phyloP scores from a whole-genome alignment of 2,329 filamentous ascomycete genomes.

The Paraconiothyrium brasiliense region DNA sequence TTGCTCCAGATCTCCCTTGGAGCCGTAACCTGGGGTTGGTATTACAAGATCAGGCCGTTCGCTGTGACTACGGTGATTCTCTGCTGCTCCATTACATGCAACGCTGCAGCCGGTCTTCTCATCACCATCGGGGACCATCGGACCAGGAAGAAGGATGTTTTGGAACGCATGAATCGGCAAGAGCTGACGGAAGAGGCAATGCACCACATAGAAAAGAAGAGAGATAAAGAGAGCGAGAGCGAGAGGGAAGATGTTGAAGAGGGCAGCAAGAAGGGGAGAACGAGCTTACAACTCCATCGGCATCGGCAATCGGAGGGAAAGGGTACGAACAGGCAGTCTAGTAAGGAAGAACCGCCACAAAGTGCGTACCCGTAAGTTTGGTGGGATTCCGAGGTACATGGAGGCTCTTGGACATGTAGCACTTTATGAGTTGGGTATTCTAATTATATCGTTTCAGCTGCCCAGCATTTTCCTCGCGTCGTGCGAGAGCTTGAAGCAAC shows the following conservation, averaged over 20 bases:
- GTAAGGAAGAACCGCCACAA: slow-evolving; percentile 22
- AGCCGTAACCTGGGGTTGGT: slow-evolving; percentile 79
- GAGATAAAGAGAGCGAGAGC: slow-evolving; percentile 49
- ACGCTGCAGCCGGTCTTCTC: slow-evolving; percentile 78
- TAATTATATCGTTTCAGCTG: slow-evolving; percentile 7
- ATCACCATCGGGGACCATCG: slow-evolving; percentile 79
- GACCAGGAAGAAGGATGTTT: slow-evolving; percentile 85
- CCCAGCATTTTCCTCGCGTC: not conserved
- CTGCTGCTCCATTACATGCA: slow-evolving; percentile 78
- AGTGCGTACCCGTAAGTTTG: slow-evolving; percentile 31
- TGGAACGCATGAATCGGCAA: slow-evolving; percentile 79
- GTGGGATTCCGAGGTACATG: not conserved
- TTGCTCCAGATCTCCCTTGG: slow-evolving; percentile 83
- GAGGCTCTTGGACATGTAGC: slow-evolving; percentile 9
- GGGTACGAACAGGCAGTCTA: slow-evolving; percentile 6
- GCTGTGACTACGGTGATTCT: slow-evolving; percentile 84
- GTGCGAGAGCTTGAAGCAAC: not conserved
- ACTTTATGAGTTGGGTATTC: not conserved
- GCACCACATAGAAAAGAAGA: slow-evolving; percentile 62
- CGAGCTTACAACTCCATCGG: slow-evolving; percentile 20
- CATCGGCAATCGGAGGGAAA: slow-evolving; percentile 12
- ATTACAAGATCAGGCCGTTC: slow-evolving; percentile 72
- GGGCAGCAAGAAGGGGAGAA: slow-evolving; percentile 21
- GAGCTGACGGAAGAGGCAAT: slow-evolving; percentile 75
- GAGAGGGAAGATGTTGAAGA: slow-evolving; percentile 41